Percentiles rank a stretch among this genome's conserved stretches.
Conservation (phyloP, 768 basidiomycete species). For the Leccinum incarnatum region DNA sequence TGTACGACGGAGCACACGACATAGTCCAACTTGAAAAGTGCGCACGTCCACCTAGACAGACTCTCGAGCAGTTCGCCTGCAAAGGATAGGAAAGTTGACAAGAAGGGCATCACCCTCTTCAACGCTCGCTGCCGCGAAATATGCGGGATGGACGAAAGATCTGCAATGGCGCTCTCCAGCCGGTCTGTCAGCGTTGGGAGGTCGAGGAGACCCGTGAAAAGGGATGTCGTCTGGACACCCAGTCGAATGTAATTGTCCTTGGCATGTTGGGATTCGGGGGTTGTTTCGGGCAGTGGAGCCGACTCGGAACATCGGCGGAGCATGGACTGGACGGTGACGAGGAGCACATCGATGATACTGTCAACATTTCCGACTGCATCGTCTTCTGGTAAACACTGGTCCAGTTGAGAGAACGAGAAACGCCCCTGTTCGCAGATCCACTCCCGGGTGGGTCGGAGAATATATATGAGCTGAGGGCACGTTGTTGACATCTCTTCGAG, state of each 20-base stretch:
- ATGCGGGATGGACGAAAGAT: slow-evolving; percentile 36
- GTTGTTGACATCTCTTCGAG: slow-evolving; percentile 27
- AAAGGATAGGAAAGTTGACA: slow-evolving; percentile 59
- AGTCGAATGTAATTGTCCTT: slow-evolving; percentile 52
- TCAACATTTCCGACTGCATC: slow-evolving; percentile 28
- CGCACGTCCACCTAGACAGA: slow-evolving; percentile 64
- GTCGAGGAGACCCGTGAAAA: slow-evolving; percentile 49
- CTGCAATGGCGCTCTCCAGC: slow-evolving; percentile 38
- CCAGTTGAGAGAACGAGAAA: slow-evolving; percentile 15
- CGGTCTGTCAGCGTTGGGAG: slow-evolving; percentile 41
- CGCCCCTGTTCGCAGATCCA: slow-evolving; percentile 33
- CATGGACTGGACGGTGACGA: slow-evolving; percentile 65
- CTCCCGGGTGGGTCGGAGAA: slow-evolving; percentile 25
- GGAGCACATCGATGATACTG: slow-evolving; percentile 55
- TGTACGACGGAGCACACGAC: slow-evolving; percentile 72
- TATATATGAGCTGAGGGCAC: slow-evolving; percentile 30
- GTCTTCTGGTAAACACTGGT: background rate
- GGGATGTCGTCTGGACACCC: slow-evolving; percentile 42
- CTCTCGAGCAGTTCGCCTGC: slow-evolving; percentile 54
- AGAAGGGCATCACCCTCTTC: slow-evolving; percentile 68
- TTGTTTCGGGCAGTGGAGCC: background rate
- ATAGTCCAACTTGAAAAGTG: slow-evolving; percentile 82
- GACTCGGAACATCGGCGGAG: slow-evolving; percentile 39
- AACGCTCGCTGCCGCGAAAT: slow-evolving; percentile 35
- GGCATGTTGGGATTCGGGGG: slow-evolving; percentile 29